A percentile compares a stretch with the other conserved stretches of the same genome.
Conservation (phyloP, 345 rosid genomes). For the Salix suchowensis region DNA sequence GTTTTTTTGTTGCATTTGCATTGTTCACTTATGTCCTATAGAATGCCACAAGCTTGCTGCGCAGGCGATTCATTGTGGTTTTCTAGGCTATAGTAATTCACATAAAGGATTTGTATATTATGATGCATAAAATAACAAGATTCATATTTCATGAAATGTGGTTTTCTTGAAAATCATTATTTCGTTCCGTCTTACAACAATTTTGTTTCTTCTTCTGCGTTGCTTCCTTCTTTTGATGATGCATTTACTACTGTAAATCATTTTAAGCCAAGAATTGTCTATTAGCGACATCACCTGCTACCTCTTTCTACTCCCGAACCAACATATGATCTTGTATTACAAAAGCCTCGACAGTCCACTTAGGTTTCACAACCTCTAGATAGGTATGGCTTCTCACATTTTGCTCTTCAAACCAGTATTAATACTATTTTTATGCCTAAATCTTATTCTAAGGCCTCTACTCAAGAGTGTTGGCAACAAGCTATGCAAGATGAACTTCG, state of each 20-base stretch:
- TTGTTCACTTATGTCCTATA: background rate
- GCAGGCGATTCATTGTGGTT: background rate
- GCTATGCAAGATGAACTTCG: background rate
- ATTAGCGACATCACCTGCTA: background rate
- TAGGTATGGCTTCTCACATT: background rate
- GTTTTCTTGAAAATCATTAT: background rate
- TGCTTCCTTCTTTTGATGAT: background rate
- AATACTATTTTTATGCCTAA: background rate
- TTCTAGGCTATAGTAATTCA: background rate
- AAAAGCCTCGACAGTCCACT: background rate
- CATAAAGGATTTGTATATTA: background rate
- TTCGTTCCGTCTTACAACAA: background rate
- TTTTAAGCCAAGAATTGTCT: background rate
- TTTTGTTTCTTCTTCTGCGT: background rate
- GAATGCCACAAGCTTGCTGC: background rate
- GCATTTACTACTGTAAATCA: too few relatives aligned
- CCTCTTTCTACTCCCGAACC: background rate
- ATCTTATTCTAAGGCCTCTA: background rate
- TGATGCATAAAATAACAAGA: background rate
- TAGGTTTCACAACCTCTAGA: background rate
- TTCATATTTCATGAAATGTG: background rate
- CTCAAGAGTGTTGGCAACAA: background rate
- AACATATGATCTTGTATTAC: background rate
- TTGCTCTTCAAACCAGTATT: background rate
- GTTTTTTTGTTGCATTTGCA: background rate